Base-by-base conservation (phyloP, 768 basidiomycete species). In the Dioszegia hungarica region DNA sequence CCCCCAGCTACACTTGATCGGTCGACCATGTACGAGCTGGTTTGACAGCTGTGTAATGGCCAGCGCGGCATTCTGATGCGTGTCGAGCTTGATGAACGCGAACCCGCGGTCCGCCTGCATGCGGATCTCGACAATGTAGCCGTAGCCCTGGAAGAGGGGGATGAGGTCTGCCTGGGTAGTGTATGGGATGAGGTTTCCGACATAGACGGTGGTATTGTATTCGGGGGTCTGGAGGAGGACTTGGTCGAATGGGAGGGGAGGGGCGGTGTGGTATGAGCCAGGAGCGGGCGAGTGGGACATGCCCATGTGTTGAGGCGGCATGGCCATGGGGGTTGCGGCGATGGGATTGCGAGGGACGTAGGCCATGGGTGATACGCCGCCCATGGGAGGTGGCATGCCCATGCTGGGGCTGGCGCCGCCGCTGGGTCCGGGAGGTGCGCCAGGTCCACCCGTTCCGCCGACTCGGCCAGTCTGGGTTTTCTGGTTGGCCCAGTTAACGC, bases 401-500 rank as follows among this genome's bases (percentile, higher is more conserved):
- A 59, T 37, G 48, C 55, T 33, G 37, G 54, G 51, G 52, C 60
- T 64, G 14, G 56, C 63, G 17, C 64, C 64, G 22, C 58, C 61
- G 48, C 48, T 57, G 17, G 47, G 47, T n/a, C 29, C 45, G 2
- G 45, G 31, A 5, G 47, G 20, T 9, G 22, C 31, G 19, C 31
- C 31, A 11, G 45, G 45, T 5, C 57, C 64, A 24, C 67, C 66
- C 14, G 57, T 28, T 12, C 37, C 43, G 24, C 53, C 51, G 28
- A 53, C 51, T 28, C 61, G 59, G 11, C 67, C 64, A 19, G 76
- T 77, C 77, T 94, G 91, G 17, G 93, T 97, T 81, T 98, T 97
- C 79, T 98, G 94, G 80, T 98, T 98, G 52, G 95, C 95, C 94
- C 94, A 99, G 80, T 99, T 99, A 77, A 98, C 94, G 65, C 95